Percentiles rank a stretch among this genome's conserved stretches.
These are phyloP conservation scores for Aspergillus tubingensis DNA, from an alignment of 2,329 filamentous ascomycete genomes.

Conservation along the genomic window DNA sequence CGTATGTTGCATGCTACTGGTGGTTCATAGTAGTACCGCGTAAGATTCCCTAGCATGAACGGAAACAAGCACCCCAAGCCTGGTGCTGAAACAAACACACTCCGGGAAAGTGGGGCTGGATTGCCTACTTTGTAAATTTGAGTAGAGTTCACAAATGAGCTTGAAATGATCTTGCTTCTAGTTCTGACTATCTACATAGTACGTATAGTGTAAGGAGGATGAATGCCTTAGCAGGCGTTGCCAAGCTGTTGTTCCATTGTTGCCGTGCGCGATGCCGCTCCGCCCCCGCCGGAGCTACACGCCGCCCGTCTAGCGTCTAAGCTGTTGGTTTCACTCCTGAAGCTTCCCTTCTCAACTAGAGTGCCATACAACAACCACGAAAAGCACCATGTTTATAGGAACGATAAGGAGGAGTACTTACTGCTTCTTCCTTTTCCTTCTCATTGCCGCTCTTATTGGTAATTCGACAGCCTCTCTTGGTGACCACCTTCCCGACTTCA, in stretches of 20 bases:
- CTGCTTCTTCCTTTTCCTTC: slow-evolving; percentile 33
- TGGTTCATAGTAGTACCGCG: no score
- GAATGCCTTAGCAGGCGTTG: not conserved
- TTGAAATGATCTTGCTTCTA: no score
- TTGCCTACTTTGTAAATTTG: no score
- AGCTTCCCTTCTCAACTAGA: slow-evolving; percentile 7
- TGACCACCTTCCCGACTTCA: slow-evolving; percentile 84
- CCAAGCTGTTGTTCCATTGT: slow-evolving; percentile 5
- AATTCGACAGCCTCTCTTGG: slow-evolving; percentile 70
- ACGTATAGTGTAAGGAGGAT: no score
- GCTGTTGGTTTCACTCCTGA: slow-evolving; percentile 15
- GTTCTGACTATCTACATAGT: no score
- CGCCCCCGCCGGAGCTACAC: slow-evolving; percentile 13
- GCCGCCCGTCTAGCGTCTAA: slow-evolving; percentile 4
- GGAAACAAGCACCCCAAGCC: no score
- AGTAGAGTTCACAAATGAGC: no score
- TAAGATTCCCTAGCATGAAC: no score
- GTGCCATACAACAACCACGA: slow-evolving; percentile 17
- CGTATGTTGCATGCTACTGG: no score
- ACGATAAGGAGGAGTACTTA: slow-evolving; percentile 21
- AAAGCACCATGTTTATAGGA: slow-evolving; percentile 32
- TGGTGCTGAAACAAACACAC: no score
- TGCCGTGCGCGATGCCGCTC: slow-evolving; percentile 16
- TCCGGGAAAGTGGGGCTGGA: no score
- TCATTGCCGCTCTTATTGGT: slow-evolving; percentile 37